These are phyloP conservation scores for Globisporangium polare DNA, from an alignment of 352 stramenopile genomes.

Conservation along the genomic window DNA sequence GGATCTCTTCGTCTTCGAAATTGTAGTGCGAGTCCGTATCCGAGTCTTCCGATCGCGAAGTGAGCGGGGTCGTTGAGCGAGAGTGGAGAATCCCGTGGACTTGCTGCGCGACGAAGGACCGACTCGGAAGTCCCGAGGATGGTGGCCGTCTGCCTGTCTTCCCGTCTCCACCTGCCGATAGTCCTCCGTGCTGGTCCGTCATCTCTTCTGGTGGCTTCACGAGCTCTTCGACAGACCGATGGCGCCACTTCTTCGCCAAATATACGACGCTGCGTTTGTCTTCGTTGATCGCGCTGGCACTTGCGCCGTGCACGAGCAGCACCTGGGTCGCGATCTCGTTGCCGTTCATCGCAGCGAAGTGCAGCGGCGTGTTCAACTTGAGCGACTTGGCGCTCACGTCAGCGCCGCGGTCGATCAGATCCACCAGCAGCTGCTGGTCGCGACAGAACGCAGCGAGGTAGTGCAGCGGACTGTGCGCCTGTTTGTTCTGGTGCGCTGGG, in stretches of 20 bases:
- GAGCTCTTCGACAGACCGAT: conserved; percentile 51
- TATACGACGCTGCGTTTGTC: conserved; percentile 75
- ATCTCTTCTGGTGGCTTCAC: conserved; percentile 43
- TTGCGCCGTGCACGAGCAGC: conserved; percentile 55
- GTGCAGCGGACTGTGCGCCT: conserved; percentile 59
- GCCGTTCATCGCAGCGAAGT: conserved; percentile 76
- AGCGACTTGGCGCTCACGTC: conserved; percentile 69
- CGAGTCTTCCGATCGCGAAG: conserved; percentile 44
- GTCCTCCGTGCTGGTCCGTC: not conserved
- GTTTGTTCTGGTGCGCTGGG: conserved; percentile 61
- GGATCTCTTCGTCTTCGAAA: conserved; percentile 62
- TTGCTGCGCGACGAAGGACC: conserved; percentile 1
- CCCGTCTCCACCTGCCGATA: not conserved
- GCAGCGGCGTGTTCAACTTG: conserved; percentile 70
- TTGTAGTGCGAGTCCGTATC: conserved; percentile 48
- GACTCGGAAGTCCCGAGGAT: not conserved
- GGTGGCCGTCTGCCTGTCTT: not conserved
- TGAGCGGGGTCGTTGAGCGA: conserved; percentile 21
- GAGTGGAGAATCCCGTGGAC: conserved; percentile 8
- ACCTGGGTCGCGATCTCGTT: conserved; percentile 63
- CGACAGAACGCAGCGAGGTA: conserved; percentile 65
- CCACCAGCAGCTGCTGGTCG: conserved; percentile 37
- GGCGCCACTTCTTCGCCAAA: conserved; percentile 70
- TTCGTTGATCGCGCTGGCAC: conserved; percentile 62
- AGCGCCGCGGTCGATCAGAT: conserved; percentile 43